Base-by-base conservation (phyloP, 257 asterid species). In the Salvia miltiorrhiza region DNA sequence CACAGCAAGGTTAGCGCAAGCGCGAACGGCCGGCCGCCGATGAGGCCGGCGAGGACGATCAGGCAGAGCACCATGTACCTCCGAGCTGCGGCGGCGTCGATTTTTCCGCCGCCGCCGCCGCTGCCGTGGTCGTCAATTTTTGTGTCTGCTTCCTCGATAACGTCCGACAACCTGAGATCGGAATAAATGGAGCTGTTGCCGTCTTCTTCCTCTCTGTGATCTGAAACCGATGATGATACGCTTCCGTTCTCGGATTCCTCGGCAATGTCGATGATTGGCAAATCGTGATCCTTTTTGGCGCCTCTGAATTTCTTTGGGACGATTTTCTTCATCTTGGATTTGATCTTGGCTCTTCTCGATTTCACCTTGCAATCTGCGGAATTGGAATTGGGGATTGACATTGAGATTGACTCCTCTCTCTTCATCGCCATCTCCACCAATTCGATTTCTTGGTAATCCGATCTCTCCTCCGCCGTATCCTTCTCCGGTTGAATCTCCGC, bases 41-140 rank as follows among this genome's bases (percentile, higher is more conserved):
- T 75, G 7, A 92, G 91, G 12, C 97, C 97, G 5, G 78, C 55
- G 13, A 92, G 96, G 45, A 86, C 84, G 12, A 88, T 77, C 33
- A 82, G 33, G 69, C 83, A 72, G 3, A 82, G 77, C 4, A 79
- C 41, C 49, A 77, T 56, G 67, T 64, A 76, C 24, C 80, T 76
- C 79, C 75, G 72, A 47, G 23, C 33, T 20, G 5, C 16, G 19
- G 63, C 77, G 4, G 24, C 39, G 72, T 57, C 70, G 12, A 5
- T 58, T 1, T 24, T 12, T 10, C n/a, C 9, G 1, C 52, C 13
- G 62, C 32, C 65, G 30, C 21, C 78, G 52, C 67, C 67, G 52
- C 67, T 64, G 5, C 35, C 35, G 5, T 30, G 63, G 24, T 26
- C 79, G 52, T 70, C 67, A n/a, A 8, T 50, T 44, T 50, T 64